phyloP scores from a whole-genome alignment of 208 protist species.

The Leishmania lainsoni region DNA sequence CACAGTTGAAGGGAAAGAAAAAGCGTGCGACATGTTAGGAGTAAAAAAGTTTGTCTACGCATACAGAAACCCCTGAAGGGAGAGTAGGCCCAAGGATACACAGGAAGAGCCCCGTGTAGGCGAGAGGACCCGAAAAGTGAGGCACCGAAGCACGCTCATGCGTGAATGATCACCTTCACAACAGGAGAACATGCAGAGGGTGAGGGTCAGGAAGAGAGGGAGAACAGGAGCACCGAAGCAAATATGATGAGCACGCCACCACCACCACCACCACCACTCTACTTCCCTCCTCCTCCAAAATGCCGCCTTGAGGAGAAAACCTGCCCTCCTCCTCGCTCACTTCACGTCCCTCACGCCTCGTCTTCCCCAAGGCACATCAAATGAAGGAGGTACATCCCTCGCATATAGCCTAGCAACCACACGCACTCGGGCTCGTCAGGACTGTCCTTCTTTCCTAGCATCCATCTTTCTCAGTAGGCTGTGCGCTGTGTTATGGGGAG shows the following conservation, averaged over 20 bases:
- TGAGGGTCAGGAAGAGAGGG: not conserved
- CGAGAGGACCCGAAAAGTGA: not conserved
- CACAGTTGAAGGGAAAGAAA: not conserved
- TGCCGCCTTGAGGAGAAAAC: not conserved
- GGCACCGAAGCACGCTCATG: not conserved
- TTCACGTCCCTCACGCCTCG: not conserved
- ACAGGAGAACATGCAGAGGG: not conserved
- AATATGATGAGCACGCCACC: not conserved
- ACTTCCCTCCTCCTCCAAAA: too few species aligned
- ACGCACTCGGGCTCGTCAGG: not conserved
- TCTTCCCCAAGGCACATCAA: not conserved
- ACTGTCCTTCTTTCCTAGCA: not conserved
- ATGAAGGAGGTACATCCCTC: not conserved
- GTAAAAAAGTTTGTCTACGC: not conserved
- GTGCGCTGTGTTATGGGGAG: conserved; percentile 4
- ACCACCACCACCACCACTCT: not conserved
- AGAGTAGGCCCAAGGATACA: not conserved
- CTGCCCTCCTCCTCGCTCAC: not conserved
- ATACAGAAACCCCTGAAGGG: not conserved
- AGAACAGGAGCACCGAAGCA: not conserved
- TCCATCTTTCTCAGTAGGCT: not conserved
- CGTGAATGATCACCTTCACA: not conserved
- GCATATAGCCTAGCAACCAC: not conserved
- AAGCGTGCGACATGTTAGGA: not conserved
- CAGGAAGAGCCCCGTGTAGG: too few species aligned